phyloP scores from a whole-genome alignment of 257 asterid species.

The Salvia rosmarinus region DNA sequence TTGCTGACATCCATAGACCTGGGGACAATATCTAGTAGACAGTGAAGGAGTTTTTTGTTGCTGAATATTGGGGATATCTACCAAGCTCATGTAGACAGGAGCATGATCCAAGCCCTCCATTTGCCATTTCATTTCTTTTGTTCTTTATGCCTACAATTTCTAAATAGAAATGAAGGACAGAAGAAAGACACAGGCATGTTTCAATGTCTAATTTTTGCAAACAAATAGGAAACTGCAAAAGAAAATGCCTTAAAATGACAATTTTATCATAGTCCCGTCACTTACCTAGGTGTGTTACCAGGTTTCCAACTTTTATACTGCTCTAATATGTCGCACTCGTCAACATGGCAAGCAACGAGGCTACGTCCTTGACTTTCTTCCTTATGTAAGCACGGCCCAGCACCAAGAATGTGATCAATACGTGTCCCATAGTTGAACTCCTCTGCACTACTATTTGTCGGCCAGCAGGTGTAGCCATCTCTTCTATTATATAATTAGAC shows the following conservation, averaged over 20 bases:
- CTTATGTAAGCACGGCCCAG: slow-evolving; percentile 84
- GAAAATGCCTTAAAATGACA: slow-evolving; percentile 25
- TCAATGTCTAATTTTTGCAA: slow-evolving; percentile 9
- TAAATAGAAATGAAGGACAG: not conserved
- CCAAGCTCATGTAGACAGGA: slow-evolving; percentile 74
- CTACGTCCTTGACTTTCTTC: slow-evolving; percentile 62
- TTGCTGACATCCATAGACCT: slow-evolving; percentile 88
- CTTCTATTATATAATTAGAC: slow-evolving; percentile 45
- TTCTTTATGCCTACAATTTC: slow-evolving; percentile 39
- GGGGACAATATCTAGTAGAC: slow-evolving; percentile 86
- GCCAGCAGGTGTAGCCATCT: slow-evolving; percentile 95
- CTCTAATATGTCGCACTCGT: slow-evolving; percentile 76
- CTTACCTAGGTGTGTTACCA: slow-evolving; percentile 77
- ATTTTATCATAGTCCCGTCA: slow-evolving; percentile 18
- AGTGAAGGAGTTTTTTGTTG: slow-evolving; percentile 80
- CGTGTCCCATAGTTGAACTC: slow-evolving; percentile 93
- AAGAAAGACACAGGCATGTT: slow-evolving; percentile 15
- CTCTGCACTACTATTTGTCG: slow-evolving; percentile 92
- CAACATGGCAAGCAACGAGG: slow-evolving; percentile 75
- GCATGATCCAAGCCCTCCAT: slow-evolving; percentile 96
- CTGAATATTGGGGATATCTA: slow-evolving; percentile 57
- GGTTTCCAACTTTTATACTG: slow-evolving; percentile 94
- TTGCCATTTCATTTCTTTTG: slow-evolving; percentile 60
- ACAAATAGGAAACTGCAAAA: not conserved
- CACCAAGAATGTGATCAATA: slow-evolving; percentile 87